A percentile compares a stretch with the other conserved stretches of the same genome.
phyloP scores from a whole-genome alignment of 805 yeast species.

The Ogataea nitratoaversa region DNA sequence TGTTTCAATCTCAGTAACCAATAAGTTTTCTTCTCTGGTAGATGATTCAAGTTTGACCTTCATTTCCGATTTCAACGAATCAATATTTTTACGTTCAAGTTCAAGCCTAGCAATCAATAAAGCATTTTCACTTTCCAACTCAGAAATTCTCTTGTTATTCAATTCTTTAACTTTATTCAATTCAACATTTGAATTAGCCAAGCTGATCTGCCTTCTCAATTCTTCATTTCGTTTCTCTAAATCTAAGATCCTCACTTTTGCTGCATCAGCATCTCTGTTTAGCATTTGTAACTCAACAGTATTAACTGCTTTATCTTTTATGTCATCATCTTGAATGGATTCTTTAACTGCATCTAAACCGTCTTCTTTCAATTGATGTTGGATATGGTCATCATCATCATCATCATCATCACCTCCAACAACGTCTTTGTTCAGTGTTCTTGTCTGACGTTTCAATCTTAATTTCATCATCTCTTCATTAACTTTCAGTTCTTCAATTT shows the following conservation, averaged over 20 bases:
- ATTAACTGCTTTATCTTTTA: constrained; percentile 30
- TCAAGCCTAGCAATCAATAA: constrained; percentile 55
- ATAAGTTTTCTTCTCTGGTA: constrained; percentile 43
- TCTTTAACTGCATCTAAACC: too few relatives aligned
- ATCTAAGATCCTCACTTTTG: constrained; percentile 62
- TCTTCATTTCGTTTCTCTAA: constrained; percentile 77
- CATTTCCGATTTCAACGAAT: constrained; percentile 21
- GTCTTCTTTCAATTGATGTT: too few relatives aligned
- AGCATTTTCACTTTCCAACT: constrained; percentile 68
- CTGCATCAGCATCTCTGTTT: constrained; percentile 69
- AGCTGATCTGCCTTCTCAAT: constrained; percentile 59
- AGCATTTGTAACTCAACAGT: constrained; percentile 58
- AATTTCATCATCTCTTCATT: constrained; percentile 61
- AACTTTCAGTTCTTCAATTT: constrained; percentile 61
- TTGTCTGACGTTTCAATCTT: constrained; percentile 46
- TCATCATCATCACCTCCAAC: constrained; percentile 26
- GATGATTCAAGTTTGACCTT: constrained; percentile 32
- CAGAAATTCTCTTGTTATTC: constrained; percentile 43
- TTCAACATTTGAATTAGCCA: constrained; percentile 43
- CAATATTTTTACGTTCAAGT: constrained; percentile 36
- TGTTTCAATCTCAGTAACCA: constrained; percentile 44
- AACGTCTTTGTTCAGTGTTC: constrained; percentile 35
- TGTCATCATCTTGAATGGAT: constrained; percentile 8
- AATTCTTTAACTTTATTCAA: constrained; percentile 40
- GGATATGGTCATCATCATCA: constrained; percentile 8